Evolutionary conservation across 176 grass and related monocot genomes (phyloP).

Genomic region (Canna indica): DNA sequence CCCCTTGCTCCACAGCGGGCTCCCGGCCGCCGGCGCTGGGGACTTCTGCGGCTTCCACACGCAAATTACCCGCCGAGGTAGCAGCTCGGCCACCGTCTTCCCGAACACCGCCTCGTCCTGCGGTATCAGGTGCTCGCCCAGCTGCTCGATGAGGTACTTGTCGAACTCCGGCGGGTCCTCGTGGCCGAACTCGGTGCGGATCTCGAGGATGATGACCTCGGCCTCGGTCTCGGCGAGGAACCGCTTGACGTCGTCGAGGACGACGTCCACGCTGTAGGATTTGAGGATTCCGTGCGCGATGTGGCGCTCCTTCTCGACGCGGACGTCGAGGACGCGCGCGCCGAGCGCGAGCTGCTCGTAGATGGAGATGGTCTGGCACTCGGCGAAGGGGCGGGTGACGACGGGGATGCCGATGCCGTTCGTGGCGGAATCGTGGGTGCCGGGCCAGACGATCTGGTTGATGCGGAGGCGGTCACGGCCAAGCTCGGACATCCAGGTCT

Average conservation of each 20-base stretch:
- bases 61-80: constrained; percentile 57
- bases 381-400: constrained; percentile 74
- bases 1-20: constrained; percentile 55
- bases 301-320: constrained; percentile 53
- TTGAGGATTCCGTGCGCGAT: constrained; percentile 71
- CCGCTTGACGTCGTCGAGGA: constrained; percentile 39
- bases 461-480: constrained; percentile 35
- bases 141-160: constrained; percentile 59
- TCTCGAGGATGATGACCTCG: constrained; percentile 67
- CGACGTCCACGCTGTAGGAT: constrained; percentile 63
- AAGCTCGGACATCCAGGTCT: constrained; percentile 60
- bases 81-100: constrained; percentile 59
- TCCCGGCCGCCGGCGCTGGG: constrained; percentile 38
- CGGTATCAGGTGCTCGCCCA: constrained; percentile 58
- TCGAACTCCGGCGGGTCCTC: constrained; percentile 81
- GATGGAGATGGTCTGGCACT: constrained; percentile 68
- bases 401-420: constrained; percentile 63
- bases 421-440: constrained; percentile 85
- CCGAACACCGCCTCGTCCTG: constrained; percentile 82
- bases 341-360: constrained; percentile 63
- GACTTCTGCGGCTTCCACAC: constrained; percentile 83
- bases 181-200: constrained; percentile 80
- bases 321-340: constrained; percentile 68
- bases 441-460: constrained; percentile 72
- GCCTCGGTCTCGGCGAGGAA: constrained; percentile 50